Conservation (phyloP, 805 yeast species). For the Hanseniaspora clermontiae region DNA sequence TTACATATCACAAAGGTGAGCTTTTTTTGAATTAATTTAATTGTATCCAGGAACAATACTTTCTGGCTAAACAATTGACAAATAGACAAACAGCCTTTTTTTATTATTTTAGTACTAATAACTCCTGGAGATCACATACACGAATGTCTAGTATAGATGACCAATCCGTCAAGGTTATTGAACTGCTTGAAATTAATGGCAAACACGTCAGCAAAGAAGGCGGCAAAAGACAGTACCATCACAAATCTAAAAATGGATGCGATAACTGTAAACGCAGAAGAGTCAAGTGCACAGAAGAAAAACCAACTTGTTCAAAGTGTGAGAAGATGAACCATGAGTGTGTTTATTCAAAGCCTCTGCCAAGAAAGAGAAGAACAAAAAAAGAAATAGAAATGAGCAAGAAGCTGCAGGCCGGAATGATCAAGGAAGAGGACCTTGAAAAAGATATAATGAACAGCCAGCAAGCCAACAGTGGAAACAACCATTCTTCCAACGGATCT, state of each 20-base stretch:
- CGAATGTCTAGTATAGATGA: constrained; percentile 11
- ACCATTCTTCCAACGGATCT: background rate
- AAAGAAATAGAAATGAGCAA: background rate
- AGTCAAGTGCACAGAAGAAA: constrained; percentile 83
- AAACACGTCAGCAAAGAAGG: constrained; percentile 23
- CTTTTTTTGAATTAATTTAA: too few relatives aligned
- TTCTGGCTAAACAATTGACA: too few relatives aligned
- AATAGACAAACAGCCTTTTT: too few relatives aligned
- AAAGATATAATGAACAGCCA: background rate
- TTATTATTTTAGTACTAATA: too few relatives aligned
- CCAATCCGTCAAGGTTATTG: constrained; percentile 20
- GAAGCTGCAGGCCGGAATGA: background rate
- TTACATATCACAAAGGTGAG: too few relatives aligned
- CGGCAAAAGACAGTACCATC: constrained; percentile 78
- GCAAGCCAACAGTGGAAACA: background rate
- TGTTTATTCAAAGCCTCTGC: constrained; percentile 35
- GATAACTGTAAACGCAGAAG: constrained; percentile 77
- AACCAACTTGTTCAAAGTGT: constrained; percentile 72
- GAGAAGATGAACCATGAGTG: constrained; percentile 67
- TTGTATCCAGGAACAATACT: too few relatives aligned
- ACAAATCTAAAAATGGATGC: constrained; percentile 81
- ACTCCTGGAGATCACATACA: background rate
- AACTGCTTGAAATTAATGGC: constrained; percentile 31
- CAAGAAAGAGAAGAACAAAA: constrained; percentile 20
- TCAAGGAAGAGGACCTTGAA: constrained; percentile 3